Evolutionary conservation across 164 flowering plant genomes (phyloP).

Genomic region (Sedum album): DNA sequence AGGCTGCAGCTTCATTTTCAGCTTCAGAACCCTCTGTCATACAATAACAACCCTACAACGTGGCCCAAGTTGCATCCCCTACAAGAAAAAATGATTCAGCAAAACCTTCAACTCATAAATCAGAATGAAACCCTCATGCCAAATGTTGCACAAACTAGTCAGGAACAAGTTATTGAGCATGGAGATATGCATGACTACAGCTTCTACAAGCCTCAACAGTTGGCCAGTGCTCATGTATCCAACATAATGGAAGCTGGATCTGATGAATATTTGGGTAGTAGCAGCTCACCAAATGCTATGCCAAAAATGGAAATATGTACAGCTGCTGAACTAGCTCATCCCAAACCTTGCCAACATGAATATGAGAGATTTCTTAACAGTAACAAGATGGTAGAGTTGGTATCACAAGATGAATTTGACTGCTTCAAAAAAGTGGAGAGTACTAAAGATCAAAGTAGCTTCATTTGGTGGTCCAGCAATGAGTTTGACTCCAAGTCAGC

Average conservation of each 20-base stretch:
- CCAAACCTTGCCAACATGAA: constrained; percentile 33
- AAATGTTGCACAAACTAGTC: constrained; percentile 2
- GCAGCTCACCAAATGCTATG: neutral
- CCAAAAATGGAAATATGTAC: neutral
- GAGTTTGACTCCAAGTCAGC: constrained; percentile 41
- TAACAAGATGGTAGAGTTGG: constrained; percentile 16
- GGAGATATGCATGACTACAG: neutral
- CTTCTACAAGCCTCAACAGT: neutral
- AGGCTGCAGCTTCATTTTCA: constrained; percentile 84
- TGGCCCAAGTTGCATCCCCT: constrained; percentile 64
- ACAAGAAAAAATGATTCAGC: constrained; percentile 38
- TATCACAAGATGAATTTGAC: constrained; percentile 32
- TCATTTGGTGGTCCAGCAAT: constrained; percentile 45
- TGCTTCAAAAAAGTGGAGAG: constrained; percentile 39
- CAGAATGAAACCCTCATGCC: constrained; percentile 9
- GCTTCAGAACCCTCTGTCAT: constrained; percentile 46
- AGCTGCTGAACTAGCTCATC: neutral
- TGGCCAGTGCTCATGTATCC: neutral
- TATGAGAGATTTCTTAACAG: constrained; percentile 29
- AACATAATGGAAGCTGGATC: neutral
- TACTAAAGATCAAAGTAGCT: constrained; percentile 21
- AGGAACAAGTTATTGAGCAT: constrained; percentile 14
- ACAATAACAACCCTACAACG: constrained; percentile 35
- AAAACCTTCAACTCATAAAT: constrained; percentile 20
- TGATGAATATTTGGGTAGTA: neutral